Base-by-base conservation (phyloP, 2,329 filamentous ascomycete species). In the Alternaria metachromatica region DNA sequence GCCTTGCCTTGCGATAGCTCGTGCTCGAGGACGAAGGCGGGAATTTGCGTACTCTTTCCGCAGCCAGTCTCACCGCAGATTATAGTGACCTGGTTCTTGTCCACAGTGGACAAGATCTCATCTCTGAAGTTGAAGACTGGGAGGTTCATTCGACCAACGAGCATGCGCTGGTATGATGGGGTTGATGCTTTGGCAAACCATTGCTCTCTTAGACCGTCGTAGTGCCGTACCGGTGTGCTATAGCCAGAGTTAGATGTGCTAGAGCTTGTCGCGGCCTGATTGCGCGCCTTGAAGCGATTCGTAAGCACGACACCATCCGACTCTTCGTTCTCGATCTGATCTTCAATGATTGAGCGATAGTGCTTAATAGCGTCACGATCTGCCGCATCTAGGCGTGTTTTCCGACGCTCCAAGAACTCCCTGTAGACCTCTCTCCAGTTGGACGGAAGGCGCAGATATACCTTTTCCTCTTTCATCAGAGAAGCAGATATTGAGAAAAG, bases 11-110 rank as follows among this genome's bases (percentile, higher is more conserved):
- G 87, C 4, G 89, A 87, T 54, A 99, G 86, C 75, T 97, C 91
- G 73, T 97, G 89, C 78, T 99, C 96, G 8, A 99, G 84, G 58
- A 99, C 88, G 76, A 96, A 98, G 0, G 94, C 90, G 6, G 96
- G 96, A n/a, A 97, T 91, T 75, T 99, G 96, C 0, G 96, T 99
- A 80, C 94, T 97, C 84, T 99, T 99, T 68, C 96, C 96, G 78
- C 92, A 97, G 70, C 96, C 96, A 3, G 96, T 99, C 81, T 99
- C 96, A 77, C 96, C 96, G 77, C 95, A 98, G 28, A 99, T 88
- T 63, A 99, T 97, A 10, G 96, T 90, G 10, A 97, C 91, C 74
- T 96, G 94, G 68, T 97, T 87, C 21, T 87, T 85, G 50, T 93
- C 90, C 28, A 99, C 90, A 2, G 92, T 88, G 25, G 88, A 85